phyloP scores from a whole-genome alignment of 2,329 filamentous ascomycete species.

The Arthrobotrys sphaeroides region DNA sequence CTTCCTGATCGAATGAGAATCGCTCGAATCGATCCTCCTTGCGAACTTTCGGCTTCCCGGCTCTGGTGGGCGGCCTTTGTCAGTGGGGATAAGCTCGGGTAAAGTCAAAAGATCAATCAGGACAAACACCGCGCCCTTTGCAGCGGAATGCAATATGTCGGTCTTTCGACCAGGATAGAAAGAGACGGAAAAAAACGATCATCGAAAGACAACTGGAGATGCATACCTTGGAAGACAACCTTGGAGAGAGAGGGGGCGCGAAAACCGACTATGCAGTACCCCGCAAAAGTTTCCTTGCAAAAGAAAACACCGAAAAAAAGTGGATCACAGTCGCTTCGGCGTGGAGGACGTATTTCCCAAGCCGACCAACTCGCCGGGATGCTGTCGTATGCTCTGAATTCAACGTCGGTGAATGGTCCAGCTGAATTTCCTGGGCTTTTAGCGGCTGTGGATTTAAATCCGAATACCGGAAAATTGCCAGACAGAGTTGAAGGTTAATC shows the following conservation, averaged over 20 bases:
- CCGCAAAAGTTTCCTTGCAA: constrained; percentile 15
- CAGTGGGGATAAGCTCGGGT: constrained; percentile 47
- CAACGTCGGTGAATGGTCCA: constrained; percentile 7
- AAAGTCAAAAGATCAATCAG: constrained; percentile 33
- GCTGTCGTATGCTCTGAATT: constrained; percentile 16
- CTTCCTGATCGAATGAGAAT: constrained; percentile 16
- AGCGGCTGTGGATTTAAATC: constrained; percentile 17
- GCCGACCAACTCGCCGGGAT: constrained; percentile 23
- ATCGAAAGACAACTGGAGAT: neutral
- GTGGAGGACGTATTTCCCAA: constrained; percentile 34
- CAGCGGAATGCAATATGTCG: constrained; percentile 5
- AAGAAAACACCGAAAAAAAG: constrained; percentile 13
- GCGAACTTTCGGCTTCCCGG: constrained; percentile 23
- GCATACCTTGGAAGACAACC: neutral
- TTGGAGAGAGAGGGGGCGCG: constrained; percentile 15
- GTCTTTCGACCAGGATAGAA: neutral
- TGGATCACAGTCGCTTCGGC: constrained; percentile 7
- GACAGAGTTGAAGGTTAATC: neutral
- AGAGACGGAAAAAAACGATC: no score
- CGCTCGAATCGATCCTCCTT: constrained; percentile 7
- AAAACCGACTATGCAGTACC: constrained; percentile 16
- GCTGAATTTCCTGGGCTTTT: constrained; percentile 12
- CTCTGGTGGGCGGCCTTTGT: constrained; percentile 26
- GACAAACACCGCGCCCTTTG: constrained; percentile 6
- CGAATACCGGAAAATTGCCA: constrained; percentile 24